These are phyloP conservation scores for Talaromyces piceae DNA, from an alignment of 2,329 filamentous ascomycete genomes.

Conservation along the genomic window DNA sequence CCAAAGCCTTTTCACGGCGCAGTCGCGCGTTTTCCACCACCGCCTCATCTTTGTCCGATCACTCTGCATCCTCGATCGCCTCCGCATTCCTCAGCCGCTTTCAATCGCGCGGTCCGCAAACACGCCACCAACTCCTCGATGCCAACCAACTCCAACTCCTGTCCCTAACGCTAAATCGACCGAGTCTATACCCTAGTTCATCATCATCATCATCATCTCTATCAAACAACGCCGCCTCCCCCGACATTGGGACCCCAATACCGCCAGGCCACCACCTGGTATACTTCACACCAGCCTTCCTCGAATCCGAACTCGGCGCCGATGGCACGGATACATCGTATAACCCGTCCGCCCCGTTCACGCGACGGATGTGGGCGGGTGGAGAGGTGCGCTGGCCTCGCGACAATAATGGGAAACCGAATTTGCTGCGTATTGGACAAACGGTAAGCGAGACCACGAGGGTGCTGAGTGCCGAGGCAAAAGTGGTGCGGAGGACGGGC, in stretches of 20 bases:
- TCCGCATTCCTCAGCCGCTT: conserved; percentile 36
- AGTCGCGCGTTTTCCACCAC: not conserved
- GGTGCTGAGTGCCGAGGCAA: conserved; percentile 44
- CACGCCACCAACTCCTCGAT: conserved; percentile 49
- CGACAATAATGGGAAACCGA: conserved; percentile 20
- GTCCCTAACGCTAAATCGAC: conserved; percentile 50
- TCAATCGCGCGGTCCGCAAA: conserved; percentile 35
- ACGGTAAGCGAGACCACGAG: conserved; percentile 49
- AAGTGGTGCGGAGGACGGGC: conserved; percentile 43
- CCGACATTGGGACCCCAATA: conserved; percentile 44
- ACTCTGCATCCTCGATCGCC: conserved; percentile 26
- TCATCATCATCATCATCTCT: conserved; percentile 29
- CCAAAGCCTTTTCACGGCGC: not conserved
- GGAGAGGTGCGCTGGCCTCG: conserved; percentile 56
- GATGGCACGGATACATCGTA: conserved; percentile 83
- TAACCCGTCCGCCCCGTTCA: conserved; percentile 63
- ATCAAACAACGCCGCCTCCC: conserved; percentile 21
- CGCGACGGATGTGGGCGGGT: conserved; percentile 81
- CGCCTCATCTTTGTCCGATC: too few relatives aligned
- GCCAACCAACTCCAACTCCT: conserved; percentile 58
- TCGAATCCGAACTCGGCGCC: conserved; percentile 56
- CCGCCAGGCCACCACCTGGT: conserved; percentile 70
- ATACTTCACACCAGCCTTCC: conserved; percentile 70
- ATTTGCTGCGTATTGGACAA: conserved; percentile 34
- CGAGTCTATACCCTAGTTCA: conserved; percentile 33